A percentile compares a stretch with the other conserved stretches of the same genome.
These are phyloP conservation scores for Massarina eburnea DNA, from an alignment of 2,329 filamentous ascomycete genomes.

Conservation along the genomic window DNA sequence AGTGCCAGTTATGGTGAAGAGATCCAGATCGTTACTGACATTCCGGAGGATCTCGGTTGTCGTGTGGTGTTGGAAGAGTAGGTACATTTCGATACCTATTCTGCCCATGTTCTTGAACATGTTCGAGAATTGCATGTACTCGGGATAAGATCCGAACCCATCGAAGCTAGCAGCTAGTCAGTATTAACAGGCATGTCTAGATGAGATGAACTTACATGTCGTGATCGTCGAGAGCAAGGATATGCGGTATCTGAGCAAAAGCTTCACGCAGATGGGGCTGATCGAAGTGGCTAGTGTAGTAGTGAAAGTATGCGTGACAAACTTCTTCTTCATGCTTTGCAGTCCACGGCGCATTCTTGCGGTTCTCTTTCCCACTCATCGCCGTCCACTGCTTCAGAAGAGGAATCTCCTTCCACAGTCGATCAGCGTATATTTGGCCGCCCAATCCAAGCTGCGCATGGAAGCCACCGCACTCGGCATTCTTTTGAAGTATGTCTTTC, in stretches of 20 bases:
- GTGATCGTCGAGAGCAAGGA: slow-evolving; percentile 92
- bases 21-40: slow-evolving; percentile 81
- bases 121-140: slow-evolving; percentile 96
- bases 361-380: slow-evolving; percentile 88
- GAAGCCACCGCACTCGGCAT: slow-evolving; percentile 93
- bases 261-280: slow-evolving; percentile 92
- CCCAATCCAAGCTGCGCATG: slow-evolving; percentile 91
- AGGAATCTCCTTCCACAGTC: slow-evolving; percentile 94
- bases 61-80: slow-evolving; percentile 97
- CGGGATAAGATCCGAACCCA: slow-evolving; percentile 93
- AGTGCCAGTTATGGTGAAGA: slow-evolving; percentile 95
- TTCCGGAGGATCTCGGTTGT: slow-evolving; percentile 91
- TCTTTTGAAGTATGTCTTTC: slow-evolving; percentile 98
- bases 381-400: slow-evolving; percentile 92
- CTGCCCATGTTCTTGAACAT: slow-evolving; percentile 98
- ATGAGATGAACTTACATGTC: slow-evolving; percentile 75
- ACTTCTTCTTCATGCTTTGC: slow-evolving; percentile 95
- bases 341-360: slow-evolving; percentile 89
- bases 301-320: slow-evolving; percentile 95
- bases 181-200: not conserved
- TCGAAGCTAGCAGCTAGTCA: slow-evolving; percentile 68
- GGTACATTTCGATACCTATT: slow-evolving; percentile 94
- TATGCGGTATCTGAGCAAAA: slow-evolving; percentile 94
- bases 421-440: slow-evolving; percentile 92
- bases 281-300: slow-evolving; percentile 97